These are phyloP conservation scores for Glebionis coronaria DNA, from an alignment of 129 eudicot species.

Conservation along the genomic window DNA sequence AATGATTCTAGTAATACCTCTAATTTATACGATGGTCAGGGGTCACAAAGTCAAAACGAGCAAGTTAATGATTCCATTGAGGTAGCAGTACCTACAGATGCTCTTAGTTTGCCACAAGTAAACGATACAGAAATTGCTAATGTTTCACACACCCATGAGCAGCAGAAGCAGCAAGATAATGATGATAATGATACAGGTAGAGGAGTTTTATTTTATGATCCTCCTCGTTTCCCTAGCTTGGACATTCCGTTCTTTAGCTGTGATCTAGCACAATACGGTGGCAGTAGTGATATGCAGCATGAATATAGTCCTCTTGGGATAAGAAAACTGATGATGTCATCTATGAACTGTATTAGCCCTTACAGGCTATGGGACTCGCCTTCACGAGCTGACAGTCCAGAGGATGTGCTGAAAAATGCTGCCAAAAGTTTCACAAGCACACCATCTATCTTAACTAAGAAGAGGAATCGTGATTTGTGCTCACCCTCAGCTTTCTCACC, in stretches of 20 bases:
- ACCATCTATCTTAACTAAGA: conserved; percentile 75
- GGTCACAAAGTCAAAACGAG: conserved; percentile 26
- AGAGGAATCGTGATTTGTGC: conserved; percentile 68
- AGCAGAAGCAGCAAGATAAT: conserved; percentile 11
- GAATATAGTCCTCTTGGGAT: conserved; percentile 94
- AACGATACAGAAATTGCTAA: conserved; percentile 24
- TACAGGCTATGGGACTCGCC: conserved; percentile 88
- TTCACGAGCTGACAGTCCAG: conserved; percentile 63
- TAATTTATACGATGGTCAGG: conserved; percentile 26
- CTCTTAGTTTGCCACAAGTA: conserved; percentile 9
- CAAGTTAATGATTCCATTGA: conserved; percentile 26
- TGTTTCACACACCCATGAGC: conserved; percentile 20
- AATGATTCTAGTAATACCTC: conserved; percentile 23
- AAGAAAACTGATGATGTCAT: conserved; percentile 71
- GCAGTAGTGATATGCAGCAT: conserved; percentile 59
- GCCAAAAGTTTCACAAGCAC: conserved; percentile 74
- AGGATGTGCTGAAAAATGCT: conserved; percentile 81
- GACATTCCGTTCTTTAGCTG: conserved; percentile 94
- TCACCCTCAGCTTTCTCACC: conserved; percentile 42
- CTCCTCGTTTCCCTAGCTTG: conserved; percentile 94
- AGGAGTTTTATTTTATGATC: conserved; percentile 76
- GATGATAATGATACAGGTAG: neutral
- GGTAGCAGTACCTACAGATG: too few relatives aligned
- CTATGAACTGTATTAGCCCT: conserved; percentile 57
- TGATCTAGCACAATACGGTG: conserved; percentile 75